Conservation (phyloP, 2,329 filamentous ascomycete genomes). For the Aspergillus flavus region DNA sequence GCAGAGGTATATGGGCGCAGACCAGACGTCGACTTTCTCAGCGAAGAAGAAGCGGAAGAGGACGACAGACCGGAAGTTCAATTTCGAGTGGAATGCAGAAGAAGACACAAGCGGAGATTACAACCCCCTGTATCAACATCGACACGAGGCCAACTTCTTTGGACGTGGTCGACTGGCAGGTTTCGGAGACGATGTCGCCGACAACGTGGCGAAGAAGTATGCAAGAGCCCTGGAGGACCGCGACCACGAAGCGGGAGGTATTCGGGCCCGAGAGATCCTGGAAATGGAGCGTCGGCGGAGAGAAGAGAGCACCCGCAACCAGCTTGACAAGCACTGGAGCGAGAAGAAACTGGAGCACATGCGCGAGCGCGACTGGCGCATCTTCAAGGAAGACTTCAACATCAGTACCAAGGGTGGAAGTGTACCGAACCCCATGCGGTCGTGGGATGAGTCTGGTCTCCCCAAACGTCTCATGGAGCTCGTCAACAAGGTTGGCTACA, state of each 20-base stretch:
- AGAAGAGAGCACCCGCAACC: conserved; percentile 71
- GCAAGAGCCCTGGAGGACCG: conserved; percentile 72
- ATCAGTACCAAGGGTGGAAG: conserved; percentile 90
- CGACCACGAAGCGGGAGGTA: conserved; percentile 74
- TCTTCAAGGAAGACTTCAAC: conserved; percentile 99
- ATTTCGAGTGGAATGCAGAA: conserved; percentile 95
- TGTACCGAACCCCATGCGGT: conserved; percentile 95
- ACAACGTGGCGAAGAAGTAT: conserved; percentile 56
- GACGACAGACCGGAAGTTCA: conserved; percentile 96
- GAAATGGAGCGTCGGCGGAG: conserved; percentile 80
- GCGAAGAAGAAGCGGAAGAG: conserved; percentile 94
- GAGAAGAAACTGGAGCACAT: conserved; percentile 91
- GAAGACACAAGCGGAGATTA: conserved; percentile 88
- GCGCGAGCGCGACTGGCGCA: conserved; percentile 97
- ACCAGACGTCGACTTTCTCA: conserved; percentile 87
- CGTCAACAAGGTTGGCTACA: conserved; percentile 82
- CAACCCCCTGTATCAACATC: conserved; percentile 76
- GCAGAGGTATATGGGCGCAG: conserved; percentile 87
- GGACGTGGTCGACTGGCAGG: conserved; percentile 69
- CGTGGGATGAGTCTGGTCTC: conserved; percentile 82
- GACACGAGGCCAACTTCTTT: conserved; percentile 69
- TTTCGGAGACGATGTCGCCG: conserved; percentile 61
- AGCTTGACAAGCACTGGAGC: conserved; percentile 90
- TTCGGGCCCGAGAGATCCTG: conserved; percentile 76
- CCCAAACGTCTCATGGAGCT: conserved; percentile 78